Evolutionary conservation across 2,329 filamentous ascomycete genomes (phyloP), one percentile per base, ranked within the genome.

Genomic region (Amauroascus verrucosus): DNA sequence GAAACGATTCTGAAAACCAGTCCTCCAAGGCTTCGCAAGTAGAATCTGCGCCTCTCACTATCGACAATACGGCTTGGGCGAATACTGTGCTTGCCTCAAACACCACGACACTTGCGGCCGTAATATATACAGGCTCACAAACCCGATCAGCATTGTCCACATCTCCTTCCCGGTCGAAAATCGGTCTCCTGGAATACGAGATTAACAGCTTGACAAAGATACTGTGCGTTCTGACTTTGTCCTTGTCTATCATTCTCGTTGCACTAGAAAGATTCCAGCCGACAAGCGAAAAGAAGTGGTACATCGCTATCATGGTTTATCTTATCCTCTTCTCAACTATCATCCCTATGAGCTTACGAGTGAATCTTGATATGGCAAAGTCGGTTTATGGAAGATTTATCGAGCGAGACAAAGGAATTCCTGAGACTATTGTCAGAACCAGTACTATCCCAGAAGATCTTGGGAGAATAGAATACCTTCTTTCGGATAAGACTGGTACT

Each of bases 321-420:
- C 73, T 98, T 58, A 94, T 98, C 56, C 76, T 98, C 0, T 98
- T 98, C 74, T 97, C 91, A n/a, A 97, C 91, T 0, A 98, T 98
- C 63, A 94, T 98, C 24, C 93, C 93, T 1, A 96, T 98, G 69
- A 95, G 89, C 71, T 75, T 98, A 60, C 85, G 93, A 48, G 93
- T 98, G 61, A 98, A 98, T 65, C 76, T 98, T 16, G 93, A 98
- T 65, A 85, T 98, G 80, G 94, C 91, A 37, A 98, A 98, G 71
- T 91, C 87, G 53, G 88, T 93, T 1, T 98, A 96, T 69, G 94
- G 90, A 7, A 87, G 85, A 72, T 95, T 96, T 65, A 98, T 98
- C 55, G 89, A 98, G 66, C 79, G 84, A 47, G 93, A 98, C 63
- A 77, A 85, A 37, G 91, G 86, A 18, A 98, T 98, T 56, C 84